Conservation (phyloP, 768 basidiomycete genomes). For the Pholiota conissans region DNA sequence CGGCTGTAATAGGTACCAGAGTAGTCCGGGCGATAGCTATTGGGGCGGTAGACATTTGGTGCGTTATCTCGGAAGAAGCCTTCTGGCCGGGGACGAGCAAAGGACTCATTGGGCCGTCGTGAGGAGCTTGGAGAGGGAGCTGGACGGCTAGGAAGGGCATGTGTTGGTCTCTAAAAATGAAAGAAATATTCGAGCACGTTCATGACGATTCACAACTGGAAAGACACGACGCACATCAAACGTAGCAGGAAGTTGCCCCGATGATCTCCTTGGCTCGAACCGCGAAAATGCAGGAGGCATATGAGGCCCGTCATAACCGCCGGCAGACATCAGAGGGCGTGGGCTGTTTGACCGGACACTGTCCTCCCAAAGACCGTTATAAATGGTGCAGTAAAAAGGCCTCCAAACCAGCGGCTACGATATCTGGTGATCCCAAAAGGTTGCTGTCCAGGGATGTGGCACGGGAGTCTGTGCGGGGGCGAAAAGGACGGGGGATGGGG, state of each 20-base stretch:
- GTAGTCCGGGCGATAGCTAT: conserved; percentile 36
- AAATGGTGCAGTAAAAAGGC: conserved; percentile 13
- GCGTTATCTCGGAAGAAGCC: conserved; percentile 38
- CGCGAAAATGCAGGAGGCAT: conserved; percentile 30
- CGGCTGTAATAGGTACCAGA: conserved; percentile 36
- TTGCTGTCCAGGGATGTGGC: background rate
- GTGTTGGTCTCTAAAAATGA: conserved; percentile 32
- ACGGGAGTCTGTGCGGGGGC: conserved; percentile 7
- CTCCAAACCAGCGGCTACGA: conserved; percentile 6
- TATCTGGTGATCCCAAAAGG: background rate
- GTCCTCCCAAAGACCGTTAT: conserved; percentile 4
- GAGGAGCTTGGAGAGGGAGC: conserved; percentile 51
- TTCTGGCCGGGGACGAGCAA: conserved; percentile 41
- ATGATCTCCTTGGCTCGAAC: conserved; percentile 34
- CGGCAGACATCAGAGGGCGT: conserved; percentile 38
- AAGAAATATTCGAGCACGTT: conserved; percentile 13
- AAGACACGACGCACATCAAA: conserved; percentile 39
- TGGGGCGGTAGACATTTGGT: conserved; percentile 43
- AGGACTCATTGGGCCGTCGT: conserved; percentile 52
- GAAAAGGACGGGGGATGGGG: background rate
- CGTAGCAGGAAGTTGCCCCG: conserved; percentile 25
- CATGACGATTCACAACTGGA: background rate
- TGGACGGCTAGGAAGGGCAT: conserved; percentile 38
- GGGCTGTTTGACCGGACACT: conserved; percentile 10
- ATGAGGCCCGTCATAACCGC: conserved; percentile 37